Conservation (phyloP, 2,329 filamentous ascomycete species). For the Orbilia ellipsospora region DNA sequence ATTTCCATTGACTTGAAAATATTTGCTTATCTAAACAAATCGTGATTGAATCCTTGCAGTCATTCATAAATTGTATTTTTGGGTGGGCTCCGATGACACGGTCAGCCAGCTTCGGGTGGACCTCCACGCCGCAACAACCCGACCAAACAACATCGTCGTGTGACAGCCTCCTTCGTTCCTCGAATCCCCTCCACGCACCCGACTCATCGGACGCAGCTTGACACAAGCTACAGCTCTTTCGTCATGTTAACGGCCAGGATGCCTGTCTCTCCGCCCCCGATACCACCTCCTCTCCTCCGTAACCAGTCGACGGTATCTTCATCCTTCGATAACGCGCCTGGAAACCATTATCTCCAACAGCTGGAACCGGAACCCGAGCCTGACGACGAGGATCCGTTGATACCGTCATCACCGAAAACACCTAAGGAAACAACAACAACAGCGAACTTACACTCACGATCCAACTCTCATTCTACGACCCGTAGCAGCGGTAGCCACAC, state of each 20-base stretch:
- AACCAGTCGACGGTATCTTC: slow-evolving; percentile 38
- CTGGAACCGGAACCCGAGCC: slow-evolving; percentile 43
- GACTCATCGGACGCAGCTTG: no score
- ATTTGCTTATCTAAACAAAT: no score
- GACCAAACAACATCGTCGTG: slow-evolving; percentile 28
- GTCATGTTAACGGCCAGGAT: no score
- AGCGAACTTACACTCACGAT: slow-evolving; percentile 4
- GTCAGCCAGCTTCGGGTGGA: slow-evolving; percentile 23
- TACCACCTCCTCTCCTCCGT: slow-evolving; percentile 29
- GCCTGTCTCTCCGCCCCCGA: slow-evolving; percentile 33
- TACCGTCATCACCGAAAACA: slow-evolving; percentile 24
- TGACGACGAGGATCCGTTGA: slow-evolving; percentile 18
- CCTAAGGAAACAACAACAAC: background rate
- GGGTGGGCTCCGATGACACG: slow-evolving; percentile 19
- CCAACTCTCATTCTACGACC: background rate
- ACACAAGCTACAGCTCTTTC: no score
- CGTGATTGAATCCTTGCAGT: no score
- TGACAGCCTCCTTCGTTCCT: slow-evolving; percentile 19
- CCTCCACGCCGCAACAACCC: background rate
- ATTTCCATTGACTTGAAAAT: no score
- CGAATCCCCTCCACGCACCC: no score
- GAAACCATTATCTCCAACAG: slow-evolving; percentile 48
- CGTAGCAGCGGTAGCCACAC: background rate
- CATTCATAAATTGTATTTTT: background rate
- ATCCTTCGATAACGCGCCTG: slow-evolving; percentile 50